Evolutionary conservation across 2,329 filamentous ascomycete species (phyloP).

Genomic region (Raffaelea albimanens): DNA sequence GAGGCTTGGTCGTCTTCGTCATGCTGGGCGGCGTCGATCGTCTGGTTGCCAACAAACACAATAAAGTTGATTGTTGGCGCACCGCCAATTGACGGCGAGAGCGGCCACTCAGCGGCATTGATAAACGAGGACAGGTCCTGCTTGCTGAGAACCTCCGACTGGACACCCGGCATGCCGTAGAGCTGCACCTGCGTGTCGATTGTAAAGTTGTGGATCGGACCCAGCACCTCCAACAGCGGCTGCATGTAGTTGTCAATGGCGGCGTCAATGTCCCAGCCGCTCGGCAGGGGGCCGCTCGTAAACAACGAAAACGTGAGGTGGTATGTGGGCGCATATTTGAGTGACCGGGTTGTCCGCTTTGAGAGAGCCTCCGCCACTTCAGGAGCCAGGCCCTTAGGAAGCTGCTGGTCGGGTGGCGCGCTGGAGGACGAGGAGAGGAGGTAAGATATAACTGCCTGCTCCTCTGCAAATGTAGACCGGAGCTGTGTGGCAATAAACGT

Average conservation of each 20-base stretch:
- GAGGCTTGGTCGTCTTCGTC: not conserved
- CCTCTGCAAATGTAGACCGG: slow-evolving; percentile 71
- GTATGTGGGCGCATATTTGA: slow-evolving; percentile 89
- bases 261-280: slow-evolving; percentile 81
- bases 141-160: slow-evolving; percentile 59
- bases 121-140: slow-evolving; percentile 91
- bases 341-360: slow-evolving; percentile 70
- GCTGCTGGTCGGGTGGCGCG: slow-evolving; percentile 27
- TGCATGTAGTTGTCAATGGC: slow-evolving; percentile 73
- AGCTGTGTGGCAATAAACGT: slow-evolving; percentile 72
- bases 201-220: slow-evolving; percentile 85
- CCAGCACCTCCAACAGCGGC: slow-evolving; percentile 70
- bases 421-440: slow-evolving; percentile 54
- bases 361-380: slow-evolving; percentile 46
- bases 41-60: slow-evolving; percentile 75
- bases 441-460: slow-evolving; percentile 76
- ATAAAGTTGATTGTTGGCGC: slow-evolving; percentile 96
- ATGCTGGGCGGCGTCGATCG: slow-evolving; percentile 38
- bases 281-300: slow-evolving; percentile 66
- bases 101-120: slow-evolving; percentile 94
- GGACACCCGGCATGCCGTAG: slow-evolving; percentile 65
- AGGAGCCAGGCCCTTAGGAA: slow-evolving; percentile 35
- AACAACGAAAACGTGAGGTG: slow-evolving; percentile 95
- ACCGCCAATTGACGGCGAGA: slow-evolving; percentile 85
- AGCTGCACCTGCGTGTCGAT: slow-evolving; percentile 94